Conservation (phyloP, 2,329 filamentous ascomycete species). For the Phaeosphaeria sp. region DNA sequence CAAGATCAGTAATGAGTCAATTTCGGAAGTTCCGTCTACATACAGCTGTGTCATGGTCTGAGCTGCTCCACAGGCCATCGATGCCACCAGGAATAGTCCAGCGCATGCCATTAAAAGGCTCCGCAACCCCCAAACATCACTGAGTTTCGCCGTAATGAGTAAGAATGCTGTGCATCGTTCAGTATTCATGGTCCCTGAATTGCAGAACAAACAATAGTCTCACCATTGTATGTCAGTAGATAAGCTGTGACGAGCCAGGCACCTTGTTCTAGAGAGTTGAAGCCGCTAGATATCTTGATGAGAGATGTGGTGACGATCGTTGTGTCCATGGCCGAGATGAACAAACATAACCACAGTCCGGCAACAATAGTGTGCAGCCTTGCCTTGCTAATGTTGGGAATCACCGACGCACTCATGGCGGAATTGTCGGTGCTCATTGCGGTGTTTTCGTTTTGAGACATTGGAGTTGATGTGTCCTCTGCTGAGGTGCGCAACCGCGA, state of each 20-base stretch:
- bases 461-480: background rate
- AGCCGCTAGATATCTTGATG: conserved; percentile 37
- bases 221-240: conserved; percentile 38
- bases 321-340: conserved; percentile 40
- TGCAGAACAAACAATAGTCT: conserved; percentile 6
- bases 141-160: conserved; percentile 43
- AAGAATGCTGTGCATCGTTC: conserved; percentile 29
- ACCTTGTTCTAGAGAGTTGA: conserved; percentile 33
- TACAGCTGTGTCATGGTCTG: conserved; percentile 40
- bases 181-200: background rate
- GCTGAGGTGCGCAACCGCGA: background rate
- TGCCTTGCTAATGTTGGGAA: conserved; percentile 27
- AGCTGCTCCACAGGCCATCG: conserved; percentile 39
- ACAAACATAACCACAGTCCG: conserved; percentile 42
- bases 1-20: conserved; percentile 5
- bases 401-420: conserved; percentile 7
- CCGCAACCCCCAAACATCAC: conserved; percentile 23
- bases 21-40: background rate
- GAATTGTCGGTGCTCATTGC: background rate
- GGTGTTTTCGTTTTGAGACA: conserved; percentile 4
- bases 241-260: conserved; percentile 44
- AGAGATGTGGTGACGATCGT: conserved; percentile 43
- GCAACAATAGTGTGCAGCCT: conserved; percentile 37
- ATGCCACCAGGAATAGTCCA: conserved; percentile 32
- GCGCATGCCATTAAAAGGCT: conserved; percentile 26